Conservation (phyloP, 148 eudicot genomes). For the Nepenthes mirabilis region DNA sequence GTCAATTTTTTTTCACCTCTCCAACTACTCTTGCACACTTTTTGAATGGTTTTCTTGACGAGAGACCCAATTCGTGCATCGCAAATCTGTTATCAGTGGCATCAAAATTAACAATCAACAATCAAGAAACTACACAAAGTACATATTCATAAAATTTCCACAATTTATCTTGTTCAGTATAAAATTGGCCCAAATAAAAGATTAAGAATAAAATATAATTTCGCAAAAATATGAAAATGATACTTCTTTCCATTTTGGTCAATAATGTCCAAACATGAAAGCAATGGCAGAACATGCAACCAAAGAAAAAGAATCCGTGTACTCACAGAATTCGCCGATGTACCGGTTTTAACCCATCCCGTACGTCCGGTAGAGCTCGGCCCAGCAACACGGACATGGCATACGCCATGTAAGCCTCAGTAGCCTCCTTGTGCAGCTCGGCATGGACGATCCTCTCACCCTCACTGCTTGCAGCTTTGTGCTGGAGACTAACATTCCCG, state of each 20-base stretch:
- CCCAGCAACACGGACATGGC: slow-evolving; percentile 97
- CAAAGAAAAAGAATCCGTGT: background rate
- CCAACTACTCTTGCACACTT: slow-evolving; percentile 99
- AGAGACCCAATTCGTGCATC: slow-evolving; percentile 93
- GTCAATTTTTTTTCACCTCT: slow-evolving; percentile 41
- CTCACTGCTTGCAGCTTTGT: slow-evolving; percentile 5
- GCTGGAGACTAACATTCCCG: slow-evolving; percentile 6
- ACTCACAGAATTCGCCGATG: slow-evolving; percentile 82
- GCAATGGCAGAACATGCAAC: background rate
- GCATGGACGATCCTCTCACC: slow-evolving; percentile 43
- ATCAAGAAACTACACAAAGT: background rate
- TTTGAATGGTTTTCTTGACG: slow-evolving; percentile 85
- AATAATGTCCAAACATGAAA: background rate
- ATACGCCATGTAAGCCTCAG: slow-evolving; percentile 88
- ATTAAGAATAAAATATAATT: background rate
- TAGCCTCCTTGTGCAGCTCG: slow-evolving; percentile 92
- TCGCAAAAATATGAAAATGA: no score
- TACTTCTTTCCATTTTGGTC: background rate
- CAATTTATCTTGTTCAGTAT: no score
- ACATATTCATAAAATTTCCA: no score
- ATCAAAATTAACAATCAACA: background rate
- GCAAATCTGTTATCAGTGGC: slow-evolving; percentile 54
- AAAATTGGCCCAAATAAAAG: no score
- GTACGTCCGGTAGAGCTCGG: slow-evolving; percentile 82
- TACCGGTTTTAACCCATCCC: slow-evolving; percentile 95